Evolutionary conservation across 345 rosid species (phyloP).

Genomic region (Aquilaria yunnanensis): DNA sequence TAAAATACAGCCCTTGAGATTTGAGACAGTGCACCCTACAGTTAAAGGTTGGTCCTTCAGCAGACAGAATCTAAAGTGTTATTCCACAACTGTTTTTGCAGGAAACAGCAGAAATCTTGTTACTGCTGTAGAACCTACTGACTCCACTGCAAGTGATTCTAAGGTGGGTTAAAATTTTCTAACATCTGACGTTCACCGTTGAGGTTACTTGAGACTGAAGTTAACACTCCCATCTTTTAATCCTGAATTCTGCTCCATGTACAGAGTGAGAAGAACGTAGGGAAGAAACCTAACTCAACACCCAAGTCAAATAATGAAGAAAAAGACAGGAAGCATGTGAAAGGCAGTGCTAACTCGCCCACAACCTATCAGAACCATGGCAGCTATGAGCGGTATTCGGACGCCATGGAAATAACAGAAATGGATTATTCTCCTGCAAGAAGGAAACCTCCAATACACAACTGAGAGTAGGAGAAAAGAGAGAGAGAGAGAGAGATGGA

Average conservation of each 20-base stretch:
- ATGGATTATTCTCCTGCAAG: conserved; percentile 54
- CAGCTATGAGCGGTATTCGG: conserved; percentile 13
- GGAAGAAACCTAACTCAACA: conserved; percentile 2
- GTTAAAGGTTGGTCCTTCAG: no score
- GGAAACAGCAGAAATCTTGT: conserved; percentile 28
- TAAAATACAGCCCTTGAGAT: background rate
- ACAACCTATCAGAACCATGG: background rate
- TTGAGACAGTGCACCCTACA: background rate
- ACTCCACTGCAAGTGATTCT: conserved; percentile 13
- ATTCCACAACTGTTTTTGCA: conserved; percentile 12
- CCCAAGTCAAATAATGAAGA: background rate
- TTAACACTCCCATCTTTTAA: background rate
- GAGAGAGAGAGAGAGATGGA: background rate
- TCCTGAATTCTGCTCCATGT: background rate
- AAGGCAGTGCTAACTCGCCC: background rate
- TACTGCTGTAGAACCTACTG: conserved; percentile 13
- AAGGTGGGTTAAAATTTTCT: conserved; percentile 21
- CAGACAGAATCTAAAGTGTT: conserved; percentile 1
- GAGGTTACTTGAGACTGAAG: no score
- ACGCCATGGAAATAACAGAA: conserved; percentile 28
- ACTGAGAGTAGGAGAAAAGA: conserved; percentile 12
- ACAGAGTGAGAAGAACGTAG: conserved; percentile 13
- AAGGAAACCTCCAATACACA: conserved; percentile 51
- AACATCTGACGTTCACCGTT: no score
- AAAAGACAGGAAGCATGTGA: background rate